Evolutionary conservation across 176 grass and related monocot species (phyloP), one percentile per base, ranked within the genome.

Genomic region (Puya raimondii): DNA sequence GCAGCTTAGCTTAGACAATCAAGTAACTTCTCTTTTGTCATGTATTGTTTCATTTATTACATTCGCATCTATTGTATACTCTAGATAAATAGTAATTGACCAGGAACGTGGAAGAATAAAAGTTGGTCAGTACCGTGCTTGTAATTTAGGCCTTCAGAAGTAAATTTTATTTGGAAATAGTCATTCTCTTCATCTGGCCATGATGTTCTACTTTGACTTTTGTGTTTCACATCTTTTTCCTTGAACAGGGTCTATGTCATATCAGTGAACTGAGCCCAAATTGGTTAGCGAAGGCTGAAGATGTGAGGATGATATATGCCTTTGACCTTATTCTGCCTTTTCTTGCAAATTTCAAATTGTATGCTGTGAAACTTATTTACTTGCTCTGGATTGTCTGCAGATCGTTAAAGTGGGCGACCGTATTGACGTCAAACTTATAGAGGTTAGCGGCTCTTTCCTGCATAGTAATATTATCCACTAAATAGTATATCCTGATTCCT

Each of bases 401-500:
- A 64, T 83, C 65, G 81, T 87, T 59, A 97, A 97, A 79, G 84
- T 92, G 0, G 93, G 93, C 57, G 93, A 97, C 54, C 86, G 64
- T 15, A 92, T 97, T 74, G 93, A 97, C 57, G 93, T 97, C 56
- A 97, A 92, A 76, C 83, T 97, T 64, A 92, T 90, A 71, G 93
- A 97, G 93, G 93, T 97, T 81, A 26, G 71, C 85, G 53, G 0
- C 33, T 80, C 49, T 68, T 77, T 66, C 69, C 17, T 51, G 70
- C 53, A 50, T 47, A 42, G 15, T 72, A 23, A 14, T 1, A 27
- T 53, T 47, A 51, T 68, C 26, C 48, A 1, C 16, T 50, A 54
- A 67, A 71, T 67, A 16, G 11, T 74, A 70, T 50, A 53, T 23
- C 11, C 64, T 70, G 73, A 52, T 78, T 13, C 50, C 29, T 57